A percentile compares a stretch with the other conserved stretches of the same genome.
Evolutionary conservation across 352 stramenopile genomes (phyloP).

Genomic region (Globisporangium cystogenes): DNA sequence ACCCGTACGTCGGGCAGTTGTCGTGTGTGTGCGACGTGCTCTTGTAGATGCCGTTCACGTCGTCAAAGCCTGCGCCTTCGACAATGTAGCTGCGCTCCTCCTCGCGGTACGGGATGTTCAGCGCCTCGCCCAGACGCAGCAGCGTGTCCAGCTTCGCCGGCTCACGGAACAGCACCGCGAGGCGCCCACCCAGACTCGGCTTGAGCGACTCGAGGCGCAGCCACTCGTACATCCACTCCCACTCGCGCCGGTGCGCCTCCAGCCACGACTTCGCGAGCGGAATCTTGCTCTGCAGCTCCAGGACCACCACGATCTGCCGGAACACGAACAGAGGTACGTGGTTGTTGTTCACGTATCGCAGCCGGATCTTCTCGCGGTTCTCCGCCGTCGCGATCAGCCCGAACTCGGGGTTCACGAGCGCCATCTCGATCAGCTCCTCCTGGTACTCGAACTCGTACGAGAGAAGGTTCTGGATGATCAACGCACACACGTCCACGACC

Average conservation of each 20-base stretch:
- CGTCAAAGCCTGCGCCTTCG: slow-evolving; percentile 79
- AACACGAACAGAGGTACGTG: slow-evolving; percentile 78
- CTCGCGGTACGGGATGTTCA: slow-evolving; percentile 57
- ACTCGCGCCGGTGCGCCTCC: slow-evolving; percentile 38
- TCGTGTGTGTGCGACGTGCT: slow-evolving; percentile 77
- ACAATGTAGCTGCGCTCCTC: slow-evolving; percentile 88
- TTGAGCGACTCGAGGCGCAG: slow-evolving; percentile 82
- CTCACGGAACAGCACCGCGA: slow-evolving; percentile 59
- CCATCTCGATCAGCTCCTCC: slow-evolving; percentile 60
- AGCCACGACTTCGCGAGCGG: slow-evolving; percentile 52
- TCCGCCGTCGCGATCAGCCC: slow-evolving; percentile 62
- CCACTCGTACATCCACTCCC: slow-evolving; percentile 88
- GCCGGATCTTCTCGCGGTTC: slow-evolving; percentile 57
- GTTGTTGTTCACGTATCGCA: slow-evolving; percentile 59
- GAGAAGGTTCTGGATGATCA: slow-evolving; percentile 59
- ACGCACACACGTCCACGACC: slow-evolving; percentile 70
- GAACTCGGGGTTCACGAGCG: slow-evolving; percentile 57
- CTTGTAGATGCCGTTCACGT: slow-evolving; percentile 94
- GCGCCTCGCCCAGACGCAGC: slow-evolving; percentile 49
- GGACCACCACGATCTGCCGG: slow-evolving; percentile 60
- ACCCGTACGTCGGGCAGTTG: slow-evolving; percentile 70
- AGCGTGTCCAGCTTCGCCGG: slow-evolving; percentile 72
- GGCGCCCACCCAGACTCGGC: slow-evolving; percentile 62
- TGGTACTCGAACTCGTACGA: slow-evolving; percentile 55
- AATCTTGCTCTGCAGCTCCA: slow-evolving; percentile 70